Evolutionary conservation across 148 eudicot species (phyloP).

Genomic region (Chenopodium album): DNA sequence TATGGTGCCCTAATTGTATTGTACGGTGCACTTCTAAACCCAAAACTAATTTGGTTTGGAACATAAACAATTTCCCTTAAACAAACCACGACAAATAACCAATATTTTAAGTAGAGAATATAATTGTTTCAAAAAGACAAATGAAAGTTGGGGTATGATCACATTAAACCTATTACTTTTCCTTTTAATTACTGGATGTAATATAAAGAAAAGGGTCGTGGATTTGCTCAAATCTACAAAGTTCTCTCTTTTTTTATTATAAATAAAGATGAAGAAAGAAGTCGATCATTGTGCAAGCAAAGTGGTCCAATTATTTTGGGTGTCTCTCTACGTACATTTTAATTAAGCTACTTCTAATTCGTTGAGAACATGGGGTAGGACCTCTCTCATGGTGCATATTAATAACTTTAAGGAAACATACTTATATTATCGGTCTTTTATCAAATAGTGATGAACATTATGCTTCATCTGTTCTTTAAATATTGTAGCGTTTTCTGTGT

Average conservation of each 20-base stretch:
- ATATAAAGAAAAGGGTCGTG: not conserved
- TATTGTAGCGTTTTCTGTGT: no score
- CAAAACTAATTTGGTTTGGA: no score
- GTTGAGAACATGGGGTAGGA: slow-evolving; percentile 5
- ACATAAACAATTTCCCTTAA: no score
- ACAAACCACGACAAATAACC: no score
- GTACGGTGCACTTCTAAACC: no score
- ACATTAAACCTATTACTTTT: not conserved
- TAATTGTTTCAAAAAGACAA: no score
- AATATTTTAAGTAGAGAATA: not conserved
- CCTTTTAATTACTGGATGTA: not conserved
- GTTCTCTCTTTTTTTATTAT: not conserved
- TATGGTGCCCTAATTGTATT: no score
- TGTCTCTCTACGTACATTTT: not conserved
- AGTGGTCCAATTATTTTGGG: not conserved
- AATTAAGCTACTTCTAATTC: not conserved
- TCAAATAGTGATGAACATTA: not conserved
- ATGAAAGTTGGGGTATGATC: no score
- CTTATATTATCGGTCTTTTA: not conserved
- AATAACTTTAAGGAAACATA: not conserved
- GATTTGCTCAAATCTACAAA: slow-evolving; percentile 6
- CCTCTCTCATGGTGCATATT: not conserved
- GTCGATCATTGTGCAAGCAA: not conserved
- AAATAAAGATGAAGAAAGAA: not conserved
- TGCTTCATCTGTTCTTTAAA: no score